These are phyloP conservation scores for Penicillium herquei DNA, from an alignment of 495 filamentous ascomycete genomes.

Conservation along the genomic window DNA sequence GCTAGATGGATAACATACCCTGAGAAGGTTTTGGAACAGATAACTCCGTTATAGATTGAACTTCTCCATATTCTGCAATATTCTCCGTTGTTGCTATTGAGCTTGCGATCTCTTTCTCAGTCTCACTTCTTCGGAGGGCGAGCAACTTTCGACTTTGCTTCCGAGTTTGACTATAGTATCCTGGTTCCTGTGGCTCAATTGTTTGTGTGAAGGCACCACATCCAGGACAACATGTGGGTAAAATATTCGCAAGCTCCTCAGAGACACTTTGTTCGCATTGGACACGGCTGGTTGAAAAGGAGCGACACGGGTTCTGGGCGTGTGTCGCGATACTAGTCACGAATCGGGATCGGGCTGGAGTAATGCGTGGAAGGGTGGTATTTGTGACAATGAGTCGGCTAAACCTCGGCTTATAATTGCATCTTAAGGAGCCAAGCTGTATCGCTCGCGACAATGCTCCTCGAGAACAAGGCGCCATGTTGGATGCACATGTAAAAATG, in stretches of 20 bases:
- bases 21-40: slow-evolving; percentile 19
- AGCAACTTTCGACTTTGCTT: slow-evolving; percentile 42
- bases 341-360: neutral
- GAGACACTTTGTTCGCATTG: neutral
- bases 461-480: slow-evolving; percentile 35
- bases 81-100: neutral
- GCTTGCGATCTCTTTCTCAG: slow-evolving; percentile 26
- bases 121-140: slow-evolving; percentile 41
- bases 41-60: slow-evolving; percentile 3
- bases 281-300: slow-evolving; percentile 20
- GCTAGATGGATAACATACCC: slow-evolving; percentile 11
- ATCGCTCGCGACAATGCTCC: slow-evolving; percentile 24
- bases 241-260: slow-evolving; percentile 12
- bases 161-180: slow-evolving; percentile 66
- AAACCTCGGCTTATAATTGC: neutral
- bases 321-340: neutral
- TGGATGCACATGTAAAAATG: slow-evolving; percentile 13
- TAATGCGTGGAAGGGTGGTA: neutral
- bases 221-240: slow-evolving; percentile 66
- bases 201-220: slow-evolving; percentile 86
- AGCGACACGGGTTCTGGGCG: slow-evolving; percentile 12
- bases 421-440: slow-evolving; percentile 4
- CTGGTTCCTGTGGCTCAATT: slow-evolving; percentile 63
- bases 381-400: neutral
- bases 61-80: neutral